A percentile compares a stretch with the other conserved stretches of the same genome.
phyloP scores from a whole-genome alignment of 73 alveolate species.

The Uronychia binucleata region DNA sequence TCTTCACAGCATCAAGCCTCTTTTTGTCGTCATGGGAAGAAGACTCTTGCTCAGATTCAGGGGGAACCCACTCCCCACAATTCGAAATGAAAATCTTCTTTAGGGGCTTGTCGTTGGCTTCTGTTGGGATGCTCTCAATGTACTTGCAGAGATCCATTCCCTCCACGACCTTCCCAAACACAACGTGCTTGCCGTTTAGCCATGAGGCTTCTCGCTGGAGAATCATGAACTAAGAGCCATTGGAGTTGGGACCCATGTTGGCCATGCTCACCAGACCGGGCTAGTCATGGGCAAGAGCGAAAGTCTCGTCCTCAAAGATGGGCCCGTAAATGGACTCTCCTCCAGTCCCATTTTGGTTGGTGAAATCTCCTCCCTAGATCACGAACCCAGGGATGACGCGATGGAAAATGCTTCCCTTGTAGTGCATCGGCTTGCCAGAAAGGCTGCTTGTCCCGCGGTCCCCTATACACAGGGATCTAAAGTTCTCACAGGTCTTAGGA shows the following conservation, averaged over 20 bases:
- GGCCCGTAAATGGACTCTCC: slow-evolving; percentile 85
- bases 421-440: slow-evolving; percentile 73
- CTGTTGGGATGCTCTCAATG: slow-evolving; percentile 50
- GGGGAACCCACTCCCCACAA: slow-evolving; percentile 59
- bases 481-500: slow-evolving; percentile 81
- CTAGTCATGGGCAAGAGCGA: slow-evolving; percentile 56
- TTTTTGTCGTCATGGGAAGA: background rate
- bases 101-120: slow-evolving; percentile 54
- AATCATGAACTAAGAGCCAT: slow-evolving; percentile 88
- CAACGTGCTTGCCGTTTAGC: slow-evolving; percentile 81
- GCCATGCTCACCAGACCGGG: slow-evolving; percentile 87
- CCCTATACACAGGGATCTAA: slow-evolving; percentile 90
- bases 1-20: background rate
- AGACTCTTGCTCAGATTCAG: background rate
- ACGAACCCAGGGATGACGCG: slow-evolving; percentile 77
- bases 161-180: slow-evolving; percentile 81
- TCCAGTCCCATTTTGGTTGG: slow-evolving; percentile 88
- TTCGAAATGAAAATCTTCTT: slow-evolving; percentile 50
- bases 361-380: slow-evolving; percentile 87
- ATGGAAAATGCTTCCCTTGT: slow-evolving; percentile 89
- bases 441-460: slow-evolving; percentile 74
- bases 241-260: slow-evolving; percentile 92
- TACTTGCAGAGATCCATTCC: slow-evolving; percentile 74
- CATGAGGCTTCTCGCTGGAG: slow-evolving; percentile 80
- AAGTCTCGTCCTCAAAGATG: slow-evolving; percentile 78